These are phyloP conservation scores for Skeletonema marinoi DNA, from an alignment of 108 stramenopile genomes.

Conservation along the genomic window DNA sequence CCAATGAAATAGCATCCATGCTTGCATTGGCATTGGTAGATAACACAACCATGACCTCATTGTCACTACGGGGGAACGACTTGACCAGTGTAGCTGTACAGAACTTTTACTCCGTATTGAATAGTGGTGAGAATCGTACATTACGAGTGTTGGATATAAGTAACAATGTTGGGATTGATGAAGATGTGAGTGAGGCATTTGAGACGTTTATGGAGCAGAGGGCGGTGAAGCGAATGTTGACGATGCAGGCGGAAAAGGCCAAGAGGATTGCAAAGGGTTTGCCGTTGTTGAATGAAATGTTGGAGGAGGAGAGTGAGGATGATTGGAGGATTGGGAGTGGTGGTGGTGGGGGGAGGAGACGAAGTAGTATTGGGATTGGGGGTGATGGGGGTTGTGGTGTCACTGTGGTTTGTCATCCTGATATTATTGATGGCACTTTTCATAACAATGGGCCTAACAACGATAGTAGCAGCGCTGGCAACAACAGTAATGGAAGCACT, in stretches of 20 bases:
- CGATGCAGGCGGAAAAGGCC: background rate
- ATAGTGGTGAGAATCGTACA: slow-evolving; percentile 4
- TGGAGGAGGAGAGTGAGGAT: background rate
- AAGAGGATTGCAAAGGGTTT: background rate
- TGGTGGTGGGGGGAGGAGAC: background rate
- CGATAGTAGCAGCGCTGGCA: background rate
- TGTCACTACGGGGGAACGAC: slow-evolving; percentile 24
- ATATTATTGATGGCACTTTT: background rate
- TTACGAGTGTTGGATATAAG: slow-evolving; percentile 28
- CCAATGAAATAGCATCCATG: slow-evolving; percentile 21
- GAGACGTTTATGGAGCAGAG: slow-evolving; percentile 31
- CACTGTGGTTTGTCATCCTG: background rate
- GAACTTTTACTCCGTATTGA: slow-evolving; percentile 29
- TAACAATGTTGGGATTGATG: slow-evolving; percentile 16
- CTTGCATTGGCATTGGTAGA: slow-evolving; percentile 33
- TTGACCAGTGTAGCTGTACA: slow-evolving; percentile 9
- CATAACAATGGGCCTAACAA: background rate
- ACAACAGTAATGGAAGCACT: background rate
- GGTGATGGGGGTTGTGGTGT: background rate
- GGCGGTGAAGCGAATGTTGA: slow-evolving; percentile 15
- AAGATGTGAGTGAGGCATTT: slow-evolving; percentile 12
- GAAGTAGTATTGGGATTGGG: background rate
- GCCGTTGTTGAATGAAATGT: slow-evolving; percentile 3
- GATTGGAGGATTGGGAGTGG: background rate
- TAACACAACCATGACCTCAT: slow-evolving; percentile 11